Conservation (phyloP, 306 rosid species). For the Argentina anserina region DNA sequence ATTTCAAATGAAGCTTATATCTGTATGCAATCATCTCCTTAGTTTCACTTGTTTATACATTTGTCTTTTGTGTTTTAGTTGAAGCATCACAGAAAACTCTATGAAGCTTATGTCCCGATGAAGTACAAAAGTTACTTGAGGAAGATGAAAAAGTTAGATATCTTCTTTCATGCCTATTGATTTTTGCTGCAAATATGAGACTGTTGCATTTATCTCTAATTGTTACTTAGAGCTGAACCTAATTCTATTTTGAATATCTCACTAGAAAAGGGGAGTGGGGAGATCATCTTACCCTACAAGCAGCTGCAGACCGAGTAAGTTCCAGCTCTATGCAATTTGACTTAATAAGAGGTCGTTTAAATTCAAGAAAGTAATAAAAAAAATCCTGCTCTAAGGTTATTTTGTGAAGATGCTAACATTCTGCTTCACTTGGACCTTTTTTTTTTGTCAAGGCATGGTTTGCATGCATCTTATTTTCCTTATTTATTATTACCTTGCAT, state of each 20-base stretch:
- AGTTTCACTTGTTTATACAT: neutral
- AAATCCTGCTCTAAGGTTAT: neutral
- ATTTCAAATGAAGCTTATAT: neutral
- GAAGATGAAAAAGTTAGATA: conserved; percentile 89
- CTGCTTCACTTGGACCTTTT: neutral
- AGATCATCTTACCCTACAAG: conserved; percentile 95
- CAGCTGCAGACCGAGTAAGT: conserved; percentile 93
- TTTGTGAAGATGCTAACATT: neutral
- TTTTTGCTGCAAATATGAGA: conserved; percentile 27
- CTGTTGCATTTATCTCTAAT: conserved; percentile 14
- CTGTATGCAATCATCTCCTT: conserved; percentile 2
- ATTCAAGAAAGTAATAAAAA: no score
- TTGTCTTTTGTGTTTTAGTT: conserved; percentile 45
- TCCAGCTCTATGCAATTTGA: conserved; percentile 1
- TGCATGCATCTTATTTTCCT: neutral
- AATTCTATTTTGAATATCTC: conserved; percentile 27
- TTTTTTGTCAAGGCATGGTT: neutral
- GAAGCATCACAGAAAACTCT: conserved; percentile 69
- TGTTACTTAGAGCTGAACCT: conserved; percentile 29
- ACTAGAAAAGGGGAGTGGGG: conserved; percentile 98
- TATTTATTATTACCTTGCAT: neutral
- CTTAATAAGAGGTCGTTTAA: no score
- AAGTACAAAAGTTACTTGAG: conserved; percentile 71
- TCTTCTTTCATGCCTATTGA: conserved; percentile 30
- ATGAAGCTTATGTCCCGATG: conserved; percentile 91